Evolutionary conservation across 306 rosid genomes (phyloP).

Genomic region (Acacia confusa): DNA sequence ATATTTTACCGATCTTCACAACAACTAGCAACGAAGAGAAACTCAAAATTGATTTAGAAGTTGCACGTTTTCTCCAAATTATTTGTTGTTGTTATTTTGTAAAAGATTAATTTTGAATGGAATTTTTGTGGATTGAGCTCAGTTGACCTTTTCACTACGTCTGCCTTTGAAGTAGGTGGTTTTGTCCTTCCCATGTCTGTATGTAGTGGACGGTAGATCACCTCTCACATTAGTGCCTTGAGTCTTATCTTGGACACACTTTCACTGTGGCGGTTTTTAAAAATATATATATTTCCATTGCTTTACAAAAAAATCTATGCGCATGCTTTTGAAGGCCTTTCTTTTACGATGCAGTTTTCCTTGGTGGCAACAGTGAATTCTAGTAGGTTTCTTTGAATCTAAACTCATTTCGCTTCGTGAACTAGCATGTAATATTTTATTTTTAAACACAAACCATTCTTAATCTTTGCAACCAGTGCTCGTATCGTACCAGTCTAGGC

Average conservation of each 20-base stretch:
- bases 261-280: slow-evolving; percentile 28
- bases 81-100: background rate
- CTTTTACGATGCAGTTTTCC: background rate
- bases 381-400: background rate
- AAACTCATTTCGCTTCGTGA: background rate
- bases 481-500: background rate
- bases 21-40: slow-evolving; percentile 4
- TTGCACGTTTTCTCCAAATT: slow-evolving; percentile 23
- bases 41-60: slow-evolving; percentile 26
- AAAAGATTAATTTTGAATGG: background rate
- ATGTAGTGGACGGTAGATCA: slow-evolving; percentile 30
- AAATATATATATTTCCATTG: slow-evolving; percentile 18
- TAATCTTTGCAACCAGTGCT: background rate
- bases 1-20: slow-evolving; percentile 23
- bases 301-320: slow-evolving; percentile 31
- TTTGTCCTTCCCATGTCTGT: slow-evolving; percentile 27
- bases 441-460: background rate
- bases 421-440: background rate
- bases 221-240: slow-evolving; percentile 37
- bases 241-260: slow-evolving; percentile 29
- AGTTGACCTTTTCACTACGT: slow-evolving; percentile 28
- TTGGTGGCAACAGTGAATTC: background rate
- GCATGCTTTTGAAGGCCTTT: slow-evolving; percentile 25
- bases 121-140: slow-evolving; percentile 26
- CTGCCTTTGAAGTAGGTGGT: slow-evolving; percentile 36